Percentiles rank a stretch among this genome's conserved stretches.
These are phyloP conservation scores for Gossypium stocksii DNA, from an alignment of 345 rosid genomes.

Conservation along the genomic window DNA sequence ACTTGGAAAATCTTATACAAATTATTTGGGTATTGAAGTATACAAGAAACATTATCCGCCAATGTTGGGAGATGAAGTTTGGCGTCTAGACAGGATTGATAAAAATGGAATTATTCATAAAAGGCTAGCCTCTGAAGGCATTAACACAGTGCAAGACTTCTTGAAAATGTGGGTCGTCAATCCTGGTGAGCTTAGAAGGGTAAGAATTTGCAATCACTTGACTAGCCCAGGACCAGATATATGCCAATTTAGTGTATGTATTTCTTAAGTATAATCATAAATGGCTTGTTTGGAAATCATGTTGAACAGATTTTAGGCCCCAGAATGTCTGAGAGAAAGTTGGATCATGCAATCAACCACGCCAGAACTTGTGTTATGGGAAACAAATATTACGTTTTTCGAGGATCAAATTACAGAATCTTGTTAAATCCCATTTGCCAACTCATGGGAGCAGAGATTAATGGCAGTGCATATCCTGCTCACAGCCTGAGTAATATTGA, in stretches of 20 bases:
- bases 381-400: conserved; percentile 40
- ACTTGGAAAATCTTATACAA: background rate
- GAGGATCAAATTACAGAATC: conserved; percentile 31
- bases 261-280: background rate
- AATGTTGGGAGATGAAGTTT: conserved; percentile 49
- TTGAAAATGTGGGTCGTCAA: conserved; percentile 53
- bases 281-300: background rate
- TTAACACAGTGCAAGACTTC: conserved; percentile 77
- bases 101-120: conserved; percentile 84
- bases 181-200: conserved; percentile 46
- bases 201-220: conserved; percentile 17
- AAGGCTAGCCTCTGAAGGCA: conserved; percentile 37
- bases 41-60: conserved; percentile 96
- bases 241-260: background rate
- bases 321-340: conserved; percentile 76
- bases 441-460: conserved; percentile 37
- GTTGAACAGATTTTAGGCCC: conserved; percentile 51
- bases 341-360: conserved; percentile 69
- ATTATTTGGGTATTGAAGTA: conserved; percentile 33
- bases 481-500: conserved; percentile 27
- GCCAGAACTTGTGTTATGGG: conserved; percentile 68
- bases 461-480: conserved; percentile 35
- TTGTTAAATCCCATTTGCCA: conserved; percentile 70
- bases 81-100: conserved; percentile 43
- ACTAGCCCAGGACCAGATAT: background rate